Percentiles rank a stretch among this genome's conserved stretches.
phyloP scores from a whole-genome alignment of 129 eudicot genomes.

The Artemisia tridentata region DNA sequence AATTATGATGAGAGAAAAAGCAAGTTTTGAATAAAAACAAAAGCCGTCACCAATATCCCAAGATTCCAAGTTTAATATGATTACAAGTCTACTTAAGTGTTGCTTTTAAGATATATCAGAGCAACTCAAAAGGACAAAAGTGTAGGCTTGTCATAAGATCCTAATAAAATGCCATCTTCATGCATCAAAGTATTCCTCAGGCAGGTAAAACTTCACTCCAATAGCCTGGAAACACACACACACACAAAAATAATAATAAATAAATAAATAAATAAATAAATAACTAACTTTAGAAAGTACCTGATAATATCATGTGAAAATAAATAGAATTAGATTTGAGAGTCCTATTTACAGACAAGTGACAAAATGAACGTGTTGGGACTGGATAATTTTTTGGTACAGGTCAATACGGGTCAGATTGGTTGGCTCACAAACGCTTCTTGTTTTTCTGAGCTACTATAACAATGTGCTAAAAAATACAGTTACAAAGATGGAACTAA shows the following conservation, averaged over 20 bases:
- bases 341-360: neutral
- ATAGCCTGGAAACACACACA: constrained; percentile 64
- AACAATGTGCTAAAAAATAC: neutral
- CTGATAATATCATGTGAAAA: neutral
- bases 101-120: constrained; percentile 10
- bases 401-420: too few species aligned
- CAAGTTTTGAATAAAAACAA: too few species aligned
- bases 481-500: neutral
- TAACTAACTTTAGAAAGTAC: neutral
- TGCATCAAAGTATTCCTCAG: constrained; percentile 63
- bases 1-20: too few species aligned
- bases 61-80: too few species aligned
- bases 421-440: too few species aligned
- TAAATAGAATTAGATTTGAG: neutral
- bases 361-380: too few species aligned
- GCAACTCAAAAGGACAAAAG: constrained; percentile 24
- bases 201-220: constrained; percentile 77
- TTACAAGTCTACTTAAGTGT: constrained; percentile 26
- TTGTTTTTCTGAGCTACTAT: too few species aligned
- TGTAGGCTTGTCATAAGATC: constrained; percentile 12
- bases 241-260: too few species aligned
- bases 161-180: constrained; percentile 11
- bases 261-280: too few species aligned
- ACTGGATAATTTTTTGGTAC: too few species aligned
- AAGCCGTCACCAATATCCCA: too few species aligned